phyloP scores from a whole-genome alignment of 2,329 filamentous ascomycete genomes.

The Xylariaceae sp. region DNA sequence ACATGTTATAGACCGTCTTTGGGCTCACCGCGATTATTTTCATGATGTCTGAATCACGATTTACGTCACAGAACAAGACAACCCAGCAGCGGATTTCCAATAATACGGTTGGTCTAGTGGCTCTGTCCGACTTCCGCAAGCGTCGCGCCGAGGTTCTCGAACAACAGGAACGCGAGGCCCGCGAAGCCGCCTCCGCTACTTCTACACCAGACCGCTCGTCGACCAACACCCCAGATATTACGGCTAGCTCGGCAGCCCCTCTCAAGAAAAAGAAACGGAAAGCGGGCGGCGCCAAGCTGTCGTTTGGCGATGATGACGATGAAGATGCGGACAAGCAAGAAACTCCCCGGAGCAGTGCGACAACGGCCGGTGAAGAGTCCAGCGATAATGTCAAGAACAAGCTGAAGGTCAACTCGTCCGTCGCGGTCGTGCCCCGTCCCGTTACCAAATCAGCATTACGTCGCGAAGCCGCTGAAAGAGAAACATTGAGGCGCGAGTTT shows the following conservation, averaged over 20 bases:
- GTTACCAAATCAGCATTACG: slow-evolving; percentile 67
- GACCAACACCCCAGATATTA: slow-evolving; percentile 43
- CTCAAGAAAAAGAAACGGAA: slow-evolving; percentile 41
- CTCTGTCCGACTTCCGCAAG: slow-evolving; percentile 91
- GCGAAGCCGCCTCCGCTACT: slow-evolving; percentile 50
- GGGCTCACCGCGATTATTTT: neutral
- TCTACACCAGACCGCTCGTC: slow-evolving; percentile 45
- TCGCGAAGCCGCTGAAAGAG: slow-evolving; percentile 68
- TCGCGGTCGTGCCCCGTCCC: slow-evolving; percentile 62
- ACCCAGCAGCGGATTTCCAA: slow-evolving; percentile 78
- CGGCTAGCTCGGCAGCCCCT: slow-evolving; percentile 33
- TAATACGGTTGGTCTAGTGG: slow-evolving; percentile 84
- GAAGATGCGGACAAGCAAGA: slow-evolving; percentile 15
- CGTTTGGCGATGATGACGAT: slow-evolving; percentile 54
- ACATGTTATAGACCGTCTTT: neutral
- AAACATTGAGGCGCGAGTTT: slow-evolving; percentile 73
- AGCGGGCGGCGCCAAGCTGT: slow-evolving; percentile 45
- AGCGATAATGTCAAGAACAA: slow-evolving; percentile 34
- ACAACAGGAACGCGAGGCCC: slow-evolving; percentile 76
- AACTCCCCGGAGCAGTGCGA: neutral
- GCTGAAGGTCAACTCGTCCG: slow-evolving; percentile 56
- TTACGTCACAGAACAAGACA: slow-evolving; percentile 68
- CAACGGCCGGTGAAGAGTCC: neutral
- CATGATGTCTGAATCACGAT: slow-evolving; percentile 46
- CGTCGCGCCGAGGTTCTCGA: slow-evolving; percentile 91